Evolutionary conservation across 2,329 filamentous ascomycete species (phyloP), one percentile per base, ranked within the genome.

Genomic region (Helotiales sp.): DNA sequence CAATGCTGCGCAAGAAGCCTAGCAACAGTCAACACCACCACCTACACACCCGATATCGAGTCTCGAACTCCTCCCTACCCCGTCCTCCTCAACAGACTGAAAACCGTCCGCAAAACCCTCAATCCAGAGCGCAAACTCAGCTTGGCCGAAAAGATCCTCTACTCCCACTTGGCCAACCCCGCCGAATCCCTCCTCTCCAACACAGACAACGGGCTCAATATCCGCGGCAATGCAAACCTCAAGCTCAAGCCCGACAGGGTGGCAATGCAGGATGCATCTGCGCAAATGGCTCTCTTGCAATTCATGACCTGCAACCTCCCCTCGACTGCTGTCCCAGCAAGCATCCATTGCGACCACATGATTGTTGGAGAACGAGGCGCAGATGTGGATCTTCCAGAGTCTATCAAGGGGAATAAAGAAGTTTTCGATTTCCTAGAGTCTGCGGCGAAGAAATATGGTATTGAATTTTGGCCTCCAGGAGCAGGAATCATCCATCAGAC

Each of bases 321-420:
- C 30, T 89, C 89, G 67, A 97, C 96, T 1, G 94, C 94, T 10
- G 95, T 99, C 59, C 96, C 96, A 11, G 95, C 96, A 58, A 97
- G 94, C 79, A 97, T 98, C 74, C 96, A 99, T 83, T 99, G 96
- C 81, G 96, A 99, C 82, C 96, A 99, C 80, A 90, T 99, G 89
- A 98, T 99, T 81, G 95, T 98, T 32, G 96, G 95, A 65, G 91
- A 96, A 81, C 91, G 90, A 78, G 96, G 96, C 67, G 96, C 95
- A 40, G 90, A 95, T 75, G 87, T 89, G 26, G 96, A 99, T 81
- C 82, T 99, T 69, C 87, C 91, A 30, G 88, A 90, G 34, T 96
- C 93, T 49, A 96, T 99, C 70, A 85, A 90, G 80, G 91, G 92
- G 55, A 99, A 99, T 81, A 93, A 93, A 79, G 96, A 99, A 84